Evolutionary conservation across 805 yeast genomes (phyloP).

Genomic region (Sugiyamaella americana): DNA sequence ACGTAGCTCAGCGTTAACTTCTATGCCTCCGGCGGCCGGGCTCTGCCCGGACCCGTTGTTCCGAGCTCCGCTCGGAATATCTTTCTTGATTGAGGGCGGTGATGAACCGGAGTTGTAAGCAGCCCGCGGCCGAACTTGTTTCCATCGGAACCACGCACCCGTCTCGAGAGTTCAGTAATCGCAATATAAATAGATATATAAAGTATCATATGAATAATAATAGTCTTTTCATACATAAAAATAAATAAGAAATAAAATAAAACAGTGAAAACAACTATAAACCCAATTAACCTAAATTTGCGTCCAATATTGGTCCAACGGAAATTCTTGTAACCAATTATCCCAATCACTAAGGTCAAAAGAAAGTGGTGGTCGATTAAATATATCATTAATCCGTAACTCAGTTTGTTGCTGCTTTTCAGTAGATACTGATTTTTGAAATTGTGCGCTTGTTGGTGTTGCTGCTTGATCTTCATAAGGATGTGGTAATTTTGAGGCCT

Average conservation of each 20-base stretch:
- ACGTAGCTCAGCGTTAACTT: too few relatives aligned
- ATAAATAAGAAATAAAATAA: background rate
- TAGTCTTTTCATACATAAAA: too few relatives aligned
- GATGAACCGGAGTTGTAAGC: too few relatives aligned
- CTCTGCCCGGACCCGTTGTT: background rate
- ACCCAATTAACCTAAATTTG: background rate
- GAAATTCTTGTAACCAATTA: constrained; percentile 12
- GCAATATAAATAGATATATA: too few relatives aligned
- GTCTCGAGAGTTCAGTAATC: too few relatives aligned
- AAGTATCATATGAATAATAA: too few relatives aligned
- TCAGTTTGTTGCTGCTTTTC: background rate
- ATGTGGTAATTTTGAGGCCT: constrained; percentile 10
- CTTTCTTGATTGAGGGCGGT: too few relatives aligned
- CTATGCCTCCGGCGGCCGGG: background rate
- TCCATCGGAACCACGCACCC: too few relatives aligned
- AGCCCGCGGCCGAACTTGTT: too few relatives aligned
- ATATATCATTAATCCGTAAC: background rate
- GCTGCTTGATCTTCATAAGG: constrained; percentile 10
- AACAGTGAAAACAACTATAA: background rate
- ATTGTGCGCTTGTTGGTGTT: background rate
- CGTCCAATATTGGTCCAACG: constrained; percentile 3
- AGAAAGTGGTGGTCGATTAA: constrained; percentile 1
- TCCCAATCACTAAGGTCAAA: constrained; percentile 17
- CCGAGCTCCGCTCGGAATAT: background rate
- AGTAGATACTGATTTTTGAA: background rate